Base-by-base conservation (phyloP, 1,284 basidiomycete genomes). In the Fomes fomentarius region DNA sequence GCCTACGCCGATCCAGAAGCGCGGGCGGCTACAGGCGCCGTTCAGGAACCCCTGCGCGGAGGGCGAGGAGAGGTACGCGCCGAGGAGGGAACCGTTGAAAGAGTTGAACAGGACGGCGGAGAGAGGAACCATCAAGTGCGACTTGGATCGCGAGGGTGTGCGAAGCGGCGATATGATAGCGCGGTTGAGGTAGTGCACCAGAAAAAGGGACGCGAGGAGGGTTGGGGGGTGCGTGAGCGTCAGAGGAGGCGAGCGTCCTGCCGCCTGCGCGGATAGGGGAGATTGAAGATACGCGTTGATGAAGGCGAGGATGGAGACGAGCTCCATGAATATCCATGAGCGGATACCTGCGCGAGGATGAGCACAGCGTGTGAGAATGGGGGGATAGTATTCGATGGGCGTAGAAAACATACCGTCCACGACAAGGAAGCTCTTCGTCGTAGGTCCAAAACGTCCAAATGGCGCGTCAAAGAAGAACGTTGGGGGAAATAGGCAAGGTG, bases 321-420 rank as follows among this genome's bases (percentile, higher is more conserved):
- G 74, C 71, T 96, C 94, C 93, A 96, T 96, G 45, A 82, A 37
- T 24, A 93, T 88, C 93, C 94, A 96, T 28, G 88, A 77, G 61
- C 75, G 78, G 57, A 82, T 78, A 15, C 77, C 76, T 74, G 59
- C 14, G n/a, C n/a, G n/a, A n/a, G n/a, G n/a, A n/a, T n/a, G 21
- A 21, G 24, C 6, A 12, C 7, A 34, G 30, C 22, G 22, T 14
- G 8, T 19, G 42, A 17, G 28, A 17, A 26, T 21, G 24, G 15
- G 42, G 14, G 28, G 21, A 26, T 21, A 17, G 15, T 17, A n/a
- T 21, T 6, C 33, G 35, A 12, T n/a, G n/a, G n/a, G 19, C 10
- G 37, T 34, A 30, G 45, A 33, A 54, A 39, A 66, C 71, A 47
- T 43, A 76, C 87, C 87, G 60, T 88, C 78, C 7, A 89, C 63